Percentiles rank a stretch among this genome's conserved stretches.
Conservation (phyloP, 2,329 filamentous ascomycete genomes). For the Tolypocladium amazonense region DNA sequence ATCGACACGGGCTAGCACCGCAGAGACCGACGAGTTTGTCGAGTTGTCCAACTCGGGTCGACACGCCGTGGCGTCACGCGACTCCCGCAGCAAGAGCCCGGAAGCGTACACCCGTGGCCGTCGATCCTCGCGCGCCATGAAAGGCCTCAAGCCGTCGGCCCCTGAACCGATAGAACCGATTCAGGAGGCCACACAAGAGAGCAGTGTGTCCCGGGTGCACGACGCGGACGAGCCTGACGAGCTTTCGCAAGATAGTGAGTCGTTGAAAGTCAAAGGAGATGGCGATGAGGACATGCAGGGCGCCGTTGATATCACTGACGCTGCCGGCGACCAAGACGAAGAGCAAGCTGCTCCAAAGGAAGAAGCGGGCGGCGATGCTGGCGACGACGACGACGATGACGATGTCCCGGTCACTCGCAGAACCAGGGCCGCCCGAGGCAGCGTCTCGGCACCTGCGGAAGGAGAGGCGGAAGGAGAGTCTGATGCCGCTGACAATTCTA, state of each 20-base stretch:
- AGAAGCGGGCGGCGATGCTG: constrained; percentile 26
- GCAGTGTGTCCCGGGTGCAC: constrained; percentile 20
- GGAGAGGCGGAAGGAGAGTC: constrained; percentile 17
- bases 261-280: constrained; percentile 16
- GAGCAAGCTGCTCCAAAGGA: constrained; percentile 13
- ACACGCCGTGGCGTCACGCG: constrained; percentile 38
- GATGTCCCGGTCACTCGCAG: constrained; percentile 36
- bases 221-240: constrained; percentile 27
- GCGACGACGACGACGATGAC: constrained; percentile 39
- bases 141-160: constrained; percentile 37
- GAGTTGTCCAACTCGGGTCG: constrained; percentile 52
- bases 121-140: constrained; percentile 37
- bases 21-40: constrained; percentile 42
- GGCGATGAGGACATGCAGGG: constrained; percentile 19
- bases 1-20: constrained; percentile 41
- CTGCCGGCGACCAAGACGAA: constrained; percentile 17
- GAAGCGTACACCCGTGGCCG: constrained; percentile 33
- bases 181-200: constrained; percentile 44
- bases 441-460: constrained; percentile 18
- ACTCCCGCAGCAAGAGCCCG: constrained; percentile 45
- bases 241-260: constrained; percentile 20
- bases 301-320: constrained; percentile 3
- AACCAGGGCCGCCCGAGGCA: constrained; percentile 27
- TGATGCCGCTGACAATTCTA: constrained; percentile 17
- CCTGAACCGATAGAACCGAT: constrained; percentile 38